Evolutionary conservation across 164 flowering plant genomes (phyloP).

Genomic region (Vitis labrusca): DNA sequence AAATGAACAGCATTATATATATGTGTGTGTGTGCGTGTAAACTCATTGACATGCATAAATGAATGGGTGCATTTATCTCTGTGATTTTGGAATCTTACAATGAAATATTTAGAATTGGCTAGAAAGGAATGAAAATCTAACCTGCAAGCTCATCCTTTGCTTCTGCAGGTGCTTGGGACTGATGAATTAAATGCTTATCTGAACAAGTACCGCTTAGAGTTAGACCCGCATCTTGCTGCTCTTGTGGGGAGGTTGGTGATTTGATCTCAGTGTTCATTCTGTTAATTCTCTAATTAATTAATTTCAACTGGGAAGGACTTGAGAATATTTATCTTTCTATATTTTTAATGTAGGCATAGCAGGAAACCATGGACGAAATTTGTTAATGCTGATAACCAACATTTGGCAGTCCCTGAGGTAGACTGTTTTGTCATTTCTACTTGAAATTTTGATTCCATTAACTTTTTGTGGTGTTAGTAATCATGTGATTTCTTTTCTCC

Average conservation of each 20-base stretch:
- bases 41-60: background rate
- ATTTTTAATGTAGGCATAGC: conserved; percentile 58
- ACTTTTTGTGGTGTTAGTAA: background rate
- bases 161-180: conserved; percentile 81
- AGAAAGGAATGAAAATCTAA: background rate
- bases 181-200: conserved; percentile 85
- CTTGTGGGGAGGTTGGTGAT: conserved; percentile 85
- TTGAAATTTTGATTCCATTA: background rate
- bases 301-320: background rate
- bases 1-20: too few species aligned
- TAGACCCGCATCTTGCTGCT: conserved; percentile 88
- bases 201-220: conserved; percentile 75
- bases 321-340: background rate
- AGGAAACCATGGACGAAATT: conserved; percentile 91
- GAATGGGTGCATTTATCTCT: background rate
- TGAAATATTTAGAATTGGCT: background rate
- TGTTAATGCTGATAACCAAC: conserved; percentile 78
- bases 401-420: conserved; percentile 96
- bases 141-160: background rate
- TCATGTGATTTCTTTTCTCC: background rate
- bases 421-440: background rate
- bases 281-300: background rate
- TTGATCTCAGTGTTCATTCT: background rate
- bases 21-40: too few species aligned
- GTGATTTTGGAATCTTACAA: background rate